Percentiles rank a stretch among this genome's conserved stretches.
These are phyloP conservation scores for Bipolaris oryzae DNA, from an alignment of 2,329 filamentous ascomycete genomes.

Conservation along the genomic window DNA sequence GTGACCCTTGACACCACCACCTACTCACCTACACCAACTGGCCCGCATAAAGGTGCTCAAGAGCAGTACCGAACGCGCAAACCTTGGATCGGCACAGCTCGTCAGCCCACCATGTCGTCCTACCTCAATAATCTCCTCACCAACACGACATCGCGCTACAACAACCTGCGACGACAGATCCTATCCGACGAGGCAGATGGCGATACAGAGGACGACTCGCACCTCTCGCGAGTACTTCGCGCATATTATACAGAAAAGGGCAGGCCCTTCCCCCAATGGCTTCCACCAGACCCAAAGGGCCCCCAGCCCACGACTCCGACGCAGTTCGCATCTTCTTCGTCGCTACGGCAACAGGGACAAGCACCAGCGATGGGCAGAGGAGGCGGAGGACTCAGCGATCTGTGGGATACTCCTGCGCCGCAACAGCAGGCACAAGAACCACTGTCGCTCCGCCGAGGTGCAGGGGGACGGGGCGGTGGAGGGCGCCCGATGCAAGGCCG, in stretches of 20 bases:
- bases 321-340: constrained; percentile 61
- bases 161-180: constrained; percentile 66
- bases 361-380: constrained; percentile 30
- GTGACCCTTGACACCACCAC: constrained; percentile 8
- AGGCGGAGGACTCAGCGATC: constrained; percentile 61
- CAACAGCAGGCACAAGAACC: constrained; percentile 49
- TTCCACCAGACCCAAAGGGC: constrained; percentile 85
- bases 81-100: background rate
- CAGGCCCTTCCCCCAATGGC: constrained; percentile 80
- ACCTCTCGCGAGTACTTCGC: constrained; percentile 90
- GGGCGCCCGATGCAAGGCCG: constrained; percentile 34
- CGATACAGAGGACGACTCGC: constrained; percentile 80
- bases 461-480: constrained; percentile 52
- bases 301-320: constrained; percentile 53
- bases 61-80: background rate
- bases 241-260: constrained; percentile 92
- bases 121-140: constrained; percentile 78
- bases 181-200: constrained; percentile 65
- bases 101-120: constrained; percentile 57
- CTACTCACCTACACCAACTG: constrained; percentile 6
- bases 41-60: constrained; percentile 3
- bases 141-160: constrained; percentile 63
- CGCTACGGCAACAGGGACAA: constrained; percentile 42
- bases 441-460: constrained; percentile 50
- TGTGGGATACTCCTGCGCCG: constrained; percentile 60